Percentiles rank a stretch among this genome's conserved stretches.
Conservation (phyloP, 805 yeast genomes). For the Clavispora carvajalis region DNA sequence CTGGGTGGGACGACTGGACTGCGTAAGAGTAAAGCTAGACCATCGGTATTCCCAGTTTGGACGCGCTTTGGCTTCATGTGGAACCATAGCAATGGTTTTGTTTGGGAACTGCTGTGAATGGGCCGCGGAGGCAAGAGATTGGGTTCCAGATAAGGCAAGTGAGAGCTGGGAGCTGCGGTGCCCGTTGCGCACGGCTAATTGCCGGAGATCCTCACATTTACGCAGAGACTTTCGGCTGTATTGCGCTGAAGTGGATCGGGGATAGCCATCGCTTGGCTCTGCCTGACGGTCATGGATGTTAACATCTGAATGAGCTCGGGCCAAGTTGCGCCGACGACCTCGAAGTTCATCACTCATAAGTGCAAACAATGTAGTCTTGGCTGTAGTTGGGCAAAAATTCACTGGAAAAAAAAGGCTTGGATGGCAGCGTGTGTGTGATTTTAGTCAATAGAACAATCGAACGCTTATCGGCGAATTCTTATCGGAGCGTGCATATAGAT, state of each 20-base stretch:
- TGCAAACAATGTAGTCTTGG: too few relatives aligned
- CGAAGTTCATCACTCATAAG: too few relatives aligned
- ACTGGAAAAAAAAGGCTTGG: too few relatives aligned
- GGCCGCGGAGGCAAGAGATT: neutral
- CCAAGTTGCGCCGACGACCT: constrained; percentile 3
- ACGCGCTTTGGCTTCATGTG: neutral
- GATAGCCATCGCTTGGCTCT: neutral
- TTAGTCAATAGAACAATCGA: too few relatives aligned
- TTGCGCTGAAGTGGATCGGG: neutral
- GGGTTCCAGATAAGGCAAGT: neutral
- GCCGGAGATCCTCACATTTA: constrained; percentile 7
- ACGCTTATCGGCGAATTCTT: neutral
- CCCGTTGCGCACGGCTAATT: constrained; percentile 9
- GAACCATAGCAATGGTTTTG: constrained; percentile 12
- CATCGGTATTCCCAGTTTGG: neutral
- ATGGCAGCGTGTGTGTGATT: too few relatives aligned
- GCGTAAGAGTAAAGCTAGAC: constrained; percentile 1
- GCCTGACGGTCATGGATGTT: constrained; percentile 1
- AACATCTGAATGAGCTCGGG: constrained; percentile 1
- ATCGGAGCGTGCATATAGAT: neutral
- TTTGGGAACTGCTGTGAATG: constrained; percentile 2
- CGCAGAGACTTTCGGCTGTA: neutral
- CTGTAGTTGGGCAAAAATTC: too few relatives aligned
- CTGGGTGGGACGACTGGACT: neutral
- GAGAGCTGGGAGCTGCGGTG: constrained; percentile 3